Base-by-base conservation (phyloP, 139 green algal genomes). In the Desmodesmus armatus region DNA sequence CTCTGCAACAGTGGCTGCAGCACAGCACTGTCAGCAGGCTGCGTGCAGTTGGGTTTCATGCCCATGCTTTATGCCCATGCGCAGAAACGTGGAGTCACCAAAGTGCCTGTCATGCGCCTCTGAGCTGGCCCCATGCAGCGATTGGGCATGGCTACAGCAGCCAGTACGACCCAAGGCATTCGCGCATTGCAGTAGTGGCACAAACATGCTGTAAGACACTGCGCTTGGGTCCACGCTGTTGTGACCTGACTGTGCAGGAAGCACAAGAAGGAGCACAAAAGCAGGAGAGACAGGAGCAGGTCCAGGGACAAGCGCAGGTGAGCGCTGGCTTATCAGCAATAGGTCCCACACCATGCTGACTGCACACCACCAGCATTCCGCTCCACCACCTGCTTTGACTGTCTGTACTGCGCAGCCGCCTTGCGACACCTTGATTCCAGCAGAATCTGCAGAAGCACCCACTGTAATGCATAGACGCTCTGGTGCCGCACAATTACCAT, bases 251-350 rank as follows among this genome's bases (percentile, higher is more conserved):
- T 21, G 13, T 21, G 67, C 47, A 51, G 29, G 67, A n/a, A 33
- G 19, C 25, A 75, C 21, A 41, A 72, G 63, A 29, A 40, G 29
- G 37, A 49, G 35, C 67, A 75, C n/a, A n/a, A 21, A 51, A 75
- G 67, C 67, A 75, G 67, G 35, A 41, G 63, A 0, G 58, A 72
- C 78, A 84, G 62, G 25, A 72, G 66, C 29, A 84, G 40, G 35
- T 27, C 35, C 60, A 84, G 78, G 77, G 19, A 80, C 21, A 71
- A 67, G 43, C 31, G 65, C 1, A 75, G 78, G 60, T 51, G 29
- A 47, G 35, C 2, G 19, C 11, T 17, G 62, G 19, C 0, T 41
- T 71, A 19, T 29, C 17, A 1, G 62, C 0, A 41, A 58, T 11
- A 71, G 35, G 27, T 33, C 60, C 35, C 39, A 81, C 17, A 66